Evolutionary conservation across 768 basidiomycete species (phyloP).

Genomic region (Mycena olivaceomarginata): DNA sequence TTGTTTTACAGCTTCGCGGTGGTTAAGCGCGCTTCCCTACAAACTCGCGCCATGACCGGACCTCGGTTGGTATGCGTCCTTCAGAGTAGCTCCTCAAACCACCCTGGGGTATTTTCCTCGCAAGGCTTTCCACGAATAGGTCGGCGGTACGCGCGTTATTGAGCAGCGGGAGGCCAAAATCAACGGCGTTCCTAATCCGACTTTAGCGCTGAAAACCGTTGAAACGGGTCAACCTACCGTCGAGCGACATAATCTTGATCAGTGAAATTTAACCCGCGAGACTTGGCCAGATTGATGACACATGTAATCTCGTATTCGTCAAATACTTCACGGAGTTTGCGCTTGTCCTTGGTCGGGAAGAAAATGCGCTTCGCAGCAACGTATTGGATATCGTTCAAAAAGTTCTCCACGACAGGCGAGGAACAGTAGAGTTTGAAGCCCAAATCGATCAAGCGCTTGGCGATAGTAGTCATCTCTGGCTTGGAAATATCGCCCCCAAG

Average conservation of each 20-base stretch:
- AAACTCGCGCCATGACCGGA: constrained; percentile 94
- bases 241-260: constrained; percentile 99
- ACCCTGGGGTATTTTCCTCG: constrained; percentile 88
- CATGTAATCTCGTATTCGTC: constrained; percentile 96
- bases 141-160: constrained; percentile 94
- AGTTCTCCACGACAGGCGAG: constrained; percentile 85
- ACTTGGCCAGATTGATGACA: constrained; percentile 94
- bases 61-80: constrained; percentile 93
- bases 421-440: constrained; percentile 98
- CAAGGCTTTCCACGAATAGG: constrained; percentile 93
- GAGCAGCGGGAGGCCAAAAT: constrained; percentile 94
- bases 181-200: constrained; percentile 87
- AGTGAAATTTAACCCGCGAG: constrained; percentile 82
- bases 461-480: constrained; percentile 91
- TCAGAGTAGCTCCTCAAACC: constrained; percentile 88
- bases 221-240: constrained; percentile 67
- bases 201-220: constrained; percentile 21
- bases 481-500: constrained; percentile 93
- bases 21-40: constrained; percentile 81
- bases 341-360: constrained; percentile 98
- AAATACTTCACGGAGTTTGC: constrained; percentile 94
- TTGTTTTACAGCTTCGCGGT: constrained; percentile 35
- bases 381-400: constrained; percentile 86
- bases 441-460: constrained; percentile 86
- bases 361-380: constrained; percentile 91